Evolutionary conservation across 192 early-diverging fungal genomes (phyloP), one percentile per base, ranked within the genome.

Genomic region (Linnemannia exigua): DNA sequence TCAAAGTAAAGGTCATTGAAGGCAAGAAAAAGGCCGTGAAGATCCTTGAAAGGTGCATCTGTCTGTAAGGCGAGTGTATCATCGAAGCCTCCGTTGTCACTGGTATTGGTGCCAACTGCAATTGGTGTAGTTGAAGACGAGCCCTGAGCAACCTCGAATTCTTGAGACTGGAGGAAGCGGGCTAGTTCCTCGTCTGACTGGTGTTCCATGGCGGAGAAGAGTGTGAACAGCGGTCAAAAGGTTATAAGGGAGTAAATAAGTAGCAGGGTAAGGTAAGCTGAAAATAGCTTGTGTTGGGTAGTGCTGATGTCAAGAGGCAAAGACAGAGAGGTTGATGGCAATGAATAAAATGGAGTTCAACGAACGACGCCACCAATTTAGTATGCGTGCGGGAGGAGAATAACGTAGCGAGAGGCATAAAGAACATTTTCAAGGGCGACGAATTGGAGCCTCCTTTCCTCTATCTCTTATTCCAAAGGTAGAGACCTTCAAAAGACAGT

Each of bases 1-100:
- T 88, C 72, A 82, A 94, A 94, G 67, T 90, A 94, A 50, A 82
- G 81, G 47, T 91, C 87, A 72, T 93, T 91, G 70, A 91, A 93
- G 2, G 77, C 74, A 46, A 90, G 73, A 70, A 92, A 93, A 16
- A 93, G 81, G n/a, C 58, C 72, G 58, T 93, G 91, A 12, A 93
- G 68, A 75, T 93, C 92, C 47, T 84, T 84, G 70, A 84, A 84
- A 28, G 82, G 82, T 0, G 67, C 77, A 11, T 78, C 71, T 0
- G 72, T 51, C 31, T 79, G 70, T 7, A 67, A 3, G 28, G 38
- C 61, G 11, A 71, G 35, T 5, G n/a, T 15, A 31, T 63, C 58
- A 3, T 38, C 75, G 14, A 33, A 20, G 3, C 50, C 22, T 33
- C 31, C 46, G 25, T 51, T 58, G 47, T 41, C 37, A 38, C 6